These are phyloP conservation scores for Tulasnella sp. DNA, from an alignment of 768 basidiomycete species.

Conservation along the genomic window DNA sequence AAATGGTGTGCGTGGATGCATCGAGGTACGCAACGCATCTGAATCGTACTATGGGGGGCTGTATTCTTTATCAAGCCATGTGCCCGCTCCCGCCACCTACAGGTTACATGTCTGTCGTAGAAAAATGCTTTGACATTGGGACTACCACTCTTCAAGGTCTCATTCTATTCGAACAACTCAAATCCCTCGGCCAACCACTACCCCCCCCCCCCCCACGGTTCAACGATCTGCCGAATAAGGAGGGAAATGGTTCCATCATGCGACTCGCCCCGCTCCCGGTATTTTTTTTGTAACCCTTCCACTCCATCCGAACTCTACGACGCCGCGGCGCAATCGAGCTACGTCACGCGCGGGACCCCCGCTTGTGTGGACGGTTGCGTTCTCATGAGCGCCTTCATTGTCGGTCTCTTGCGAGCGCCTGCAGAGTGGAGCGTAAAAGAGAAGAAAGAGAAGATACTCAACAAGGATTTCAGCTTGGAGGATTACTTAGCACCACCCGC, in stretches of 20 bases:
- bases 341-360: constrained; percentile 6
- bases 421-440: background rate
- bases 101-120: constrained; percentile 30
- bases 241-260: constrained; percentile 30
- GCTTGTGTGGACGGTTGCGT: constrained; percentile 23
- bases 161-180: background rate
- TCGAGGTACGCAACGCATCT: constrained; percentile 9
- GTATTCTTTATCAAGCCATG: background rate
- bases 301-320: background rate
- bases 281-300: background rate
- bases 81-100: background rate
- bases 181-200: background rate
- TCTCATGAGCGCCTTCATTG: constrained; percentile 18
- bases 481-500: background rate
- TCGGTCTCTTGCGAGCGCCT: constrained; percentile 18
- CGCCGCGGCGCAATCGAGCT: constrained; percentile 15
- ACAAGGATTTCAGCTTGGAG: constrained; percentile 2
- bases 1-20: background rate
- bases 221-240: background rate
- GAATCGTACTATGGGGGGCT: background rate
- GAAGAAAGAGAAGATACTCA: constrained; percentile 25
- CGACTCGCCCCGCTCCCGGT: constrained; percentile 26
- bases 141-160: background rate
- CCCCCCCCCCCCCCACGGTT: background rate
- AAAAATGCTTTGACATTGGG: constrained; percentile 30